Percentiles rank a stretch among this genome's conserved stretches.
Conservation (phyloP, 2,329 filamentous ascomycete genomes). For the Pestalotiopsis sp. region DNA sequence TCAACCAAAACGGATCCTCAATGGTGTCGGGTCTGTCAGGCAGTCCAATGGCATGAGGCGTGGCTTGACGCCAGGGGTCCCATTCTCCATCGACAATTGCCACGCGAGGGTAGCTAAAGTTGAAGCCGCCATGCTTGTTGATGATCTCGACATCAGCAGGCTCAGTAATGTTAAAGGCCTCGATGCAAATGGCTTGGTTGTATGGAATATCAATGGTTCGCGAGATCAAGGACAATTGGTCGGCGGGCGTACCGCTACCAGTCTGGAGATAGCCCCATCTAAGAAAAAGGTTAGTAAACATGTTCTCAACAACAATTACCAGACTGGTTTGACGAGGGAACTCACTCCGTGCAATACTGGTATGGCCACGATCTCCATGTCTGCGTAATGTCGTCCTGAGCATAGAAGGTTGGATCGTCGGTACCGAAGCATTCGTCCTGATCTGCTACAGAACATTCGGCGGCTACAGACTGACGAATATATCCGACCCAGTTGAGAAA, state of each 20-base stretch:
- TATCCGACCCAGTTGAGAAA: slow-evolving; percentile 59
- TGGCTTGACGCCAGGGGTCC: slow-evolving; percentile 80
- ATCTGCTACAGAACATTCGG: slow-evolving; percentile 20
- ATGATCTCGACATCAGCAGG: slow-evolving; percentile 67
- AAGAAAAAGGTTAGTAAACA: slow-evolving; percentile 19
- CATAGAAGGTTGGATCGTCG: slow-evolving; percentile 36
- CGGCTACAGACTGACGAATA: slow-evolving; percentile 32
- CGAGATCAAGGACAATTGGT: slow-evolving; percentile 71
- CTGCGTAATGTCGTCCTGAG: slow-evolving; percentile 38
- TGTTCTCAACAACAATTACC: not conserved
- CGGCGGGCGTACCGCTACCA: slow-evolving; percentile 67
- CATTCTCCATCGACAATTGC: slow-evolving; percentile 77
- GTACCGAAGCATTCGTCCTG: slow-evolving; percentile 43
- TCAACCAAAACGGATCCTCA: slow-evolving; percentile 73
- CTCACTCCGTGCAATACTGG: slow-evolving; percentile 59
- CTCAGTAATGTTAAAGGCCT: slow-evolving; percentile 70
- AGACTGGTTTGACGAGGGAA: slow-evolving; percentile 5
- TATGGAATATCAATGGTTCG: slow-evolving; percentile 69
- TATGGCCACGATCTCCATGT: slow-evolving; percentile 53
- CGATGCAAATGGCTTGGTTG: slow-evolving; percentile 62
- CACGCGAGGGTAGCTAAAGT: slow-evolving; percentile 74
- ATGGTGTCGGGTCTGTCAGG: slow-evolving; percentile 60
- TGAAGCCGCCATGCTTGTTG: slow-evolving; percentile 77
- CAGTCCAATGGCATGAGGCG: slow-evolving; percentile 68
- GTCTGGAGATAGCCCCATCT: slow-evolving; percentile 82